Base-by-base conservation (phyloP, 495 filamentous ascomycete species). In the Lasiosphaeria hispida region DNA sequence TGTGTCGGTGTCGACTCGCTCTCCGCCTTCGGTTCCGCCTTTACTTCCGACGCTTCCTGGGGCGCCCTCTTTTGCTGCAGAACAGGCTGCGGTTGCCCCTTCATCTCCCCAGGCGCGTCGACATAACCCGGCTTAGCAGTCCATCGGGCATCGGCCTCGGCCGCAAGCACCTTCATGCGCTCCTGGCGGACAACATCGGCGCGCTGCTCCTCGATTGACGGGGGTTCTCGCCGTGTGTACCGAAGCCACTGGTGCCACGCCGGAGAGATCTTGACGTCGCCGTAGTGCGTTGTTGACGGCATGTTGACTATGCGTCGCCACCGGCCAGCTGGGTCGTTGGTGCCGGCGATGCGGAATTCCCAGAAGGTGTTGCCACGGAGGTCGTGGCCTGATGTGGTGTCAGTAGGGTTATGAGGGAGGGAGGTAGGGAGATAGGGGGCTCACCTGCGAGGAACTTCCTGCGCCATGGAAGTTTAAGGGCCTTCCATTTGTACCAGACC, bases 201-300 rank as follows among this genome's bases (percentile, higher is more conserved):
- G 39, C 76, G 74, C 63, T 95, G 93, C 70, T 98, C 94, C 14
- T 77, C 62, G 14, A 96, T 73, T 0, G 83, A 83, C 0, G 94
- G 94, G 0, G 95, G 78, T 7, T 82, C 68, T 7, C 65, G 14
- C 4, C 94, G 88, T 8, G 89, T 88, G 62, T 95, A 82, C 38
- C 95, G 90, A 10, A 98, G 86, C 94, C 94, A 98, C 70, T 97
- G 93, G 70, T 93, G 90, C 94, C 94, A 98, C 76, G 88, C 85
- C 1, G 93, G 88, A 75, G 76, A 63, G 55, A 78, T 67, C 7
- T 58, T 55, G 34, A 95, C 83, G 50, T 93, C 87, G 64, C 77
- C 79, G 69, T 82, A 83, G 63, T 90, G 87, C 1, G 82, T 83
- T 48, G 77, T 76, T 0, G 77, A 75, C 0, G 76, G 78, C 63